Conservation (phyloP, 768 basidiomycete genomes). For the Amylocystis lapponica region DNA sequence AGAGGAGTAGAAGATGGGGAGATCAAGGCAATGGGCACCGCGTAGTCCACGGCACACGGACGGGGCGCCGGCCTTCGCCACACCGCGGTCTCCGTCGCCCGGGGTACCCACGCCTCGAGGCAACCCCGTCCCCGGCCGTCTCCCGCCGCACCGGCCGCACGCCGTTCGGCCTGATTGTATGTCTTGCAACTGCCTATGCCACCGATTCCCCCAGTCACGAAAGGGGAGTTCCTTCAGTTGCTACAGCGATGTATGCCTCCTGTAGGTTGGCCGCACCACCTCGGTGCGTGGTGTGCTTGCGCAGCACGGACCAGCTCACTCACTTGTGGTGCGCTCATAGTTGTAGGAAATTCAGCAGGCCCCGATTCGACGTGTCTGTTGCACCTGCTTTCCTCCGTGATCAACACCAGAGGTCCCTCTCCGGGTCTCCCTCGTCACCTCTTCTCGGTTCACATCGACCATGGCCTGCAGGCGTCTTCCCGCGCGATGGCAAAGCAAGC, state of each 20-base stretch:
- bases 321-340: constrained; percentile 28
- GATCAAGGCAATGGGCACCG: constrained; percentile 12
- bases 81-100: background rate
- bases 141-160: too few species aligned
- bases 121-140: too few species aligned
- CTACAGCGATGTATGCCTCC: constrained; percentile 44
- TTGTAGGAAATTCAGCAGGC: constrained; percentile 76
- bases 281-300: constrained; percentile 32
- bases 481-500: constrained; percentile 48
- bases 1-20: constrained; percentile 5
- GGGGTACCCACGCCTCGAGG: too few species aligned
- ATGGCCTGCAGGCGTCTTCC: constrained; percentile 60
- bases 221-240: constrained; percentile 43
- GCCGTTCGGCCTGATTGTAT: too few species aligned
- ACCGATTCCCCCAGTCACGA: constrained; percentile 31
- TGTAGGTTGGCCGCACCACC: constrained; percentile 40
- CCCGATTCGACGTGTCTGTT: constrained; percentile 79
- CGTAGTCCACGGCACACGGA: constrained; percentile 1
- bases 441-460: constrained; percentile 62
- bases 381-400: constrained; percentile 51
- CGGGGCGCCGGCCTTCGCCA: constrained; percentile 1
- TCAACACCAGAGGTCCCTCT: constrained; percentile 17
- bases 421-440: constrained; percentile 23
- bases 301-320: background rate
- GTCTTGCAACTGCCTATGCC: too few species aligned